phyloP scores from a whole-genome alignment of 768 basidiomycete genomes.

The Mycena rosella region DNA sequence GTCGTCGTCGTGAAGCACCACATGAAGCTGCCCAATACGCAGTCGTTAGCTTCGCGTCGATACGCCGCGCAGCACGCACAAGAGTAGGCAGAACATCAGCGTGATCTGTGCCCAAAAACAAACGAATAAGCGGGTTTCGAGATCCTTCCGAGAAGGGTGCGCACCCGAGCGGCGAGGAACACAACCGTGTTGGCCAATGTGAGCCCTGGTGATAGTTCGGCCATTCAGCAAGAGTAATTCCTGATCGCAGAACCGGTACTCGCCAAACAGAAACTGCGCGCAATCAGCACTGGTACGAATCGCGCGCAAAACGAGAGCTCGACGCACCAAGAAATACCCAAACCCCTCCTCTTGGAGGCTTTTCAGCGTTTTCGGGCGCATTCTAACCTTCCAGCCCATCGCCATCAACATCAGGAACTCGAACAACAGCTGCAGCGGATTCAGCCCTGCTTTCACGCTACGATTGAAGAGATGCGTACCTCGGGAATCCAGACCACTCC shows the following conservation, averaged over 20 bases:
- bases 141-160: neutral
- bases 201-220: neutral
- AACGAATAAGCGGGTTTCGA: neutral
- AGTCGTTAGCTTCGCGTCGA: neutral
- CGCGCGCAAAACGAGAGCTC: neutral
- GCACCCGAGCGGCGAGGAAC: constrained; percentile 10
- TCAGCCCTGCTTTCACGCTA: neutral
- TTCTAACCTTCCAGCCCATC: constrained; percentile 3
- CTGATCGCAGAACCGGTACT: neutral
- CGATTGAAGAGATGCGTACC: neutral
- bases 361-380: neutral
- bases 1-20: constrained; percentile 28
- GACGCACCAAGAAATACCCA: constrained; percentile 14
- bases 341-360: constrained; percentile 7
- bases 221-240: neutral
- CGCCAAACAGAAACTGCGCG: constrained; percentile 12
- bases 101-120: neutral
- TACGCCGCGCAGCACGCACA: constrained; percentile 5
- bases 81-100: constrained; percentile 3
- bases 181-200: constrained; percentile 1
- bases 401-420: constrained; percentile 5
- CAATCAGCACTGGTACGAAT: neutral
- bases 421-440: constrained; percentile 2
- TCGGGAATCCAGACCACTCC: constrained; percentile 17
- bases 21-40: neutral